These are phyloP conservation scores for Geotrichum fermentans DNA, from an alignment of 1,139 yeast genomes.

Conservation along the genomic window DNA sequence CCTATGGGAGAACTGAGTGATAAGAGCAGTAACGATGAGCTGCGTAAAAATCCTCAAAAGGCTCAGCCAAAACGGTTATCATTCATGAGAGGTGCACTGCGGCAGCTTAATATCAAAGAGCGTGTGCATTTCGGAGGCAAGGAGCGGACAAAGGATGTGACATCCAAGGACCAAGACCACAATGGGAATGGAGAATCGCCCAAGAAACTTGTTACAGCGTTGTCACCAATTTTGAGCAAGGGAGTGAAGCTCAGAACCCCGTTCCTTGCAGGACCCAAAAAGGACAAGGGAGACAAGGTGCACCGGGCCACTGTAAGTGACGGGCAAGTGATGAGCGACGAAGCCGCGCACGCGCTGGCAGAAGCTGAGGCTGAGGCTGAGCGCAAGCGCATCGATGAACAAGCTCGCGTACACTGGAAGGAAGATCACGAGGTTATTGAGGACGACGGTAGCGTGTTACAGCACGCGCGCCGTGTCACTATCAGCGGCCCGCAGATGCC, in stretches of 20 bases:
- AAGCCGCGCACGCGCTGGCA: too few species aligned
- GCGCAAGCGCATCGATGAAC: background rate
- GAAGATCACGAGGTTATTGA: background rate
- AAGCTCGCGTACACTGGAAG: background rate
- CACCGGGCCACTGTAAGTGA: conserved; percentile 13
- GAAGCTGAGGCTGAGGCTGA: too few species aligned
- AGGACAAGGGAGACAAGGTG: too few species aligned
- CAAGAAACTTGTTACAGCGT: background rate
- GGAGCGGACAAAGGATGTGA: background rate
- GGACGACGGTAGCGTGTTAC: too few species aligned
- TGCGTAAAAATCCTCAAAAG: too few species aligned
- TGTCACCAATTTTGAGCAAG: background rate
- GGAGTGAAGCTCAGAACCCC: background rate
- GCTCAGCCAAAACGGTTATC: conserved; percentile 6
- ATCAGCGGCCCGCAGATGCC: background rate
- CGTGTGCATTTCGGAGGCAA: background rate
- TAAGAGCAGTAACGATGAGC: background rate
- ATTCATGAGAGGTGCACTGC: conserved; percentile 12
- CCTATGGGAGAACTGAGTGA: too few species aligned
- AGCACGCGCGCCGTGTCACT: background rate
- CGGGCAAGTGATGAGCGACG: too few species aligned
- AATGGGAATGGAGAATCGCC: background rate
- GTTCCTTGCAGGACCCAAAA: too few species aligned
- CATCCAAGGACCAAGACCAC: background rate
- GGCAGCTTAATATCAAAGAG: conserved; percentile 9